A percentile compares a stretch with the other conserved stretches of the same genome.
These are phyloP conservation scores for Wickerhamiella hasegawae DNA, from an alignment of 805 yeast species.

Conservation along the genomic window DNA sequence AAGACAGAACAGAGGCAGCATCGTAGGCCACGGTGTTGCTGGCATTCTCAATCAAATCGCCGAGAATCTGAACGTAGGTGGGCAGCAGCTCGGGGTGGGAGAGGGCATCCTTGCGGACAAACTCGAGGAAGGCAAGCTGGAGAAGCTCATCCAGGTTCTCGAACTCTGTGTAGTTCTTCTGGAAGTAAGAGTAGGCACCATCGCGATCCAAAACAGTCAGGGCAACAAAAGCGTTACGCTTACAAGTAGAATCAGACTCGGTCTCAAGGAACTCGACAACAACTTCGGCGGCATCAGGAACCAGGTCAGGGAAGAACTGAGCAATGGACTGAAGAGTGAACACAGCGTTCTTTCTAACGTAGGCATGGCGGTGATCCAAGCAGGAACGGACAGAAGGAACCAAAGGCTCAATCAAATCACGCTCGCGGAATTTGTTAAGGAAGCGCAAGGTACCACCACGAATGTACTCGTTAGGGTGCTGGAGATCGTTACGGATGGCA, in stretches of 20 bases:
- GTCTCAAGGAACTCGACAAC: conserved; percentile 53
- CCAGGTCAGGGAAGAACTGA: conserved; percentile 46
- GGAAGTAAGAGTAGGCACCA: conserved; percentile 68
- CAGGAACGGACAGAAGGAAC: conserved; percentile 86
- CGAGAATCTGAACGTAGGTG: conserved; percentile 55
- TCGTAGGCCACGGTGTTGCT: conserved; percentile 55
- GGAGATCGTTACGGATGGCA: conserved; percentile 92
- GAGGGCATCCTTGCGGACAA: conserved; percentile 68
- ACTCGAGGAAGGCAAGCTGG: conserved; percentile 82
- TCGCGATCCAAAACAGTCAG: conserved; percentile 70
- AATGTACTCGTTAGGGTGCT: conserved; percentile 94
- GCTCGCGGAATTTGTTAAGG: conserved; percentile 76
- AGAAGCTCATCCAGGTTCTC: conserved; percentile 62
- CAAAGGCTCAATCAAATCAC: conserved; percentile 86
- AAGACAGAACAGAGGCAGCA: conserved; percentile 69
- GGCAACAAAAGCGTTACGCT: conserved; percentile 87
- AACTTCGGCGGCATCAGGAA: conserved; percentile 91
- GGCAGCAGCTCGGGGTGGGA: conserved; percentile 45
- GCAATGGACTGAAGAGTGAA: conserved; percentile 76
- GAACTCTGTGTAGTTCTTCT: conserved; percentile 44
- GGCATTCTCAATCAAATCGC: conserved; percentile 45
- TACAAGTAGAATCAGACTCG: conserved; percentile 87
- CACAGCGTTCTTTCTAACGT: conserved; percentile 93
- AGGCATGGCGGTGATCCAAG: conserved; percentile 91
- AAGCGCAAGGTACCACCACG: conserved; percentile 92